Evolutionary conservation across 2,329 filamentous ascomycete species (phyloP), one percentile per base, ranked within the genome.

Genomic region (Boeremia exigua): DNA sequence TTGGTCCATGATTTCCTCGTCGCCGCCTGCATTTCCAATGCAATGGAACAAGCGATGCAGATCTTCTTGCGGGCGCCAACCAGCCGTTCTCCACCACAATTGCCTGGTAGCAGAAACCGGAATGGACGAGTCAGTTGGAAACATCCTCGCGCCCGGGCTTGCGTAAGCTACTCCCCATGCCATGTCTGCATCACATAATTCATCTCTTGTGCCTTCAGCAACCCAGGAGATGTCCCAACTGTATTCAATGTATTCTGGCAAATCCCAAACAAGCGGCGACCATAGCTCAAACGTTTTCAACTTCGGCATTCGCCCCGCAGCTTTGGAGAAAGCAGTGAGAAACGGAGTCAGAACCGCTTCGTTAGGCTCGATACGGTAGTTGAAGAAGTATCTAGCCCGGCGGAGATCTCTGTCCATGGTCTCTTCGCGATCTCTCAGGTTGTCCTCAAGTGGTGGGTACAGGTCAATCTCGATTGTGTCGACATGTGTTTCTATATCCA

Each of bases 241-340:
- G 4, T 42, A 19, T 3, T 52, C 37, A n/a, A 45, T 3, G 12
- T 14, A 45, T 14, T 27, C 4, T 2, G 8, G 29, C 7, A 37
- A 4, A 39, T 40, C 9, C 27, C 47, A 60, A 3, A 6, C 33
- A 23, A 66, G 48, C 11, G 52, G 52, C 17, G 46, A 50, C 54
- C 57, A 67, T 8, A 65, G 25, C 12, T 29, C 29, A 12, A 51
- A 47, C 2, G 58, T 27, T 42, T 42, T 56, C 11, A 67, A 37
- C 10, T 27, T 17, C 2, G 40, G 43, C 62, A 66, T 66, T 10
- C 46, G 37, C 17, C 49, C n/a, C 11, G 56, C 58, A 25, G 61
- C 61, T 36, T 62, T 61, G 14, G 62, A 59, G 40, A 67, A 66
- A 2, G 27, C 37, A 11, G 45, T 28, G 10, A 67, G 54, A 25